These are phyloP conservation scores for Coniochaeta sp. DNA, from an alignment of 2,329 filamentous ascomycete species.

Conservation along the genomic window DNA sequence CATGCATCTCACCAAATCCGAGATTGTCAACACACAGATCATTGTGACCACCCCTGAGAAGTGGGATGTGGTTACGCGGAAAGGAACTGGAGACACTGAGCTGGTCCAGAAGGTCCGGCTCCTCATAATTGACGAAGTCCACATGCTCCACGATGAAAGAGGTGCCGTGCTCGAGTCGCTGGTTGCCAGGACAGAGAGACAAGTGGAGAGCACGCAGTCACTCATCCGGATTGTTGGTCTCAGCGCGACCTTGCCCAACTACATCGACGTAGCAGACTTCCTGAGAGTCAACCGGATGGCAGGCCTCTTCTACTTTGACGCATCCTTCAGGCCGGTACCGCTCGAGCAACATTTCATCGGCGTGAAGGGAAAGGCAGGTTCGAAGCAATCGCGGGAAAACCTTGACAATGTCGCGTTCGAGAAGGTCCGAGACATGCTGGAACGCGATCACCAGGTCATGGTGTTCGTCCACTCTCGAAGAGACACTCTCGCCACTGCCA, in stretches of 20 bases:
- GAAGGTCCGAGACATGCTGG: slow-evolving; percentile 90
- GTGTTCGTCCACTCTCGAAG: slow-evolving; percentile 97
- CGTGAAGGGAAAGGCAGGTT: slow-evolving; percentile 82
- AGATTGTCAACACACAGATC: slow-evolving; percentile 93
- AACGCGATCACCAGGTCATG: slow-evolving; percentile 94
- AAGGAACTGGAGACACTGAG: slow-evolving; percentile 94
- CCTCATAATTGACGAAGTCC: slow-evolving; percentile 96
- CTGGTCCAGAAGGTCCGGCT: slow-evolving; percentile 94
- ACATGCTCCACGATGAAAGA: slow-evolving; percentile 98
- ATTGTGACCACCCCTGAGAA: slow-evolving; percentile 99
- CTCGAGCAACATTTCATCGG: slow-evolving; percentile 96
- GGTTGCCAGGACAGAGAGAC: slow-evolving; percentile 87
- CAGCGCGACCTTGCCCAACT: slow-evolving; percentile 93
- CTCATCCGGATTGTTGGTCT: slow-evolving; percentile 93
- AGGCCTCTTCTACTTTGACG: slow-evolving; percentile 94
- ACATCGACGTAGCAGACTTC: slow-evolving; percentile 93
- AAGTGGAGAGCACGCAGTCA: slow-evolving; percentile 96
- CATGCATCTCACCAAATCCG: slow-evolving; percentile 96
- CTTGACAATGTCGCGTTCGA: slow-evolving; percentile 83
- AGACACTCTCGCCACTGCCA: slow-evolving; percentile 84
- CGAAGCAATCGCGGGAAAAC: slow-evolving; percentile 78
- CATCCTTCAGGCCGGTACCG: slow-evolving; percentile 90
- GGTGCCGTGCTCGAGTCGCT: slow-evolving; percentile 94
- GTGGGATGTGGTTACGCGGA: slow-evolving; percentile 97
- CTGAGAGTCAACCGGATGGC: slow-evolving; percentile 90